A percentile compares a stretch with the other conserved stretches of the same genome.
Evolutionary conservation across 1,284 basidiomycete species (phyloP).

Genomic region (Sparassis latifolia): DNA sequence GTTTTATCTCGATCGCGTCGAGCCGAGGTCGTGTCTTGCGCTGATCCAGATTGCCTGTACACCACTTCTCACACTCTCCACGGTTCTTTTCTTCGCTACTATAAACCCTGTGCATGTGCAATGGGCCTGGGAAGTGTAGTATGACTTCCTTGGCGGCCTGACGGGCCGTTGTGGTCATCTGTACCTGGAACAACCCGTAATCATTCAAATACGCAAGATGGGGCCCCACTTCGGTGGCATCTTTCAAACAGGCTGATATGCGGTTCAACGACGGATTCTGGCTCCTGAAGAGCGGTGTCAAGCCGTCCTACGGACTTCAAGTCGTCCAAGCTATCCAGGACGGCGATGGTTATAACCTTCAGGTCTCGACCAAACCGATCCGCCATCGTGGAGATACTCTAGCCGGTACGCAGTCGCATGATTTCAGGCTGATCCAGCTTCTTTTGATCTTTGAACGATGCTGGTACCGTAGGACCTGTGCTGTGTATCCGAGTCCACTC

Average conservation of each 20-base stretch:
- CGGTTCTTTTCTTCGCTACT: too few species aligned
- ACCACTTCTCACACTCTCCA: too few species aligned
- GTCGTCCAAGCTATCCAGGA: conserved; percentile 40
- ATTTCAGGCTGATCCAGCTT: conserved; percentile 1
- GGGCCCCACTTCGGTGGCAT: too few species aligned
- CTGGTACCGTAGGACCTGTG: conserved; percentile 41
- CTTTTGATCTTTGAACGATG: background rate
- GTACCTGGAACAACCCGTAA: too few species aligned
- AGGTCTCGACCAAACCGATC: conserved; percentile 61
- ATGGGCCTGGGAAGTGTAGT: too few species aligned
- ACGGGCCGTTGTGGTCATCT: too few species aligned
- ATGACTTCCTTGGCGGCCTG: background rate
- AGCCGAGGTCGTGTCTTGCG: too few species aligned
- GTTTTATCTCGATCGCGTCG: too few species aligned
- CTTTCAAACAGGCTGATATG: conserved; percentile 14
- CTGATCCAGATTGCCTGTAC: too few species aligned
- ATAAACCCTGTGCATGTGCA: too few species aligned
- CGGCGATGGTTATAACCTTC: conserved; percentile 45
- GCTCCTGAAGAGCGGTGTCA: conserved; percentile 60
- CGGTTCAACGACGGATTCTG: conserved; percentile 58
- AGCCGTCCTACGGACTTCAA: conserved; percentile 51
- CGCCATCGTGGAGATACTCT: conserved; percentile 65
- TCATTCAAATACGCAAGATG: too few species aligned
- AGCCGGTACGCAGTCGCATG: conserved; percentile 35
- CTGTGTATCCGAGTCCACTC: conserved; percentile 56